These are phyloP conservation scores for Nicotiana sylvestris DNA, from an alignment of 257 asterid species.

Conservation along the genomic window DNA sequence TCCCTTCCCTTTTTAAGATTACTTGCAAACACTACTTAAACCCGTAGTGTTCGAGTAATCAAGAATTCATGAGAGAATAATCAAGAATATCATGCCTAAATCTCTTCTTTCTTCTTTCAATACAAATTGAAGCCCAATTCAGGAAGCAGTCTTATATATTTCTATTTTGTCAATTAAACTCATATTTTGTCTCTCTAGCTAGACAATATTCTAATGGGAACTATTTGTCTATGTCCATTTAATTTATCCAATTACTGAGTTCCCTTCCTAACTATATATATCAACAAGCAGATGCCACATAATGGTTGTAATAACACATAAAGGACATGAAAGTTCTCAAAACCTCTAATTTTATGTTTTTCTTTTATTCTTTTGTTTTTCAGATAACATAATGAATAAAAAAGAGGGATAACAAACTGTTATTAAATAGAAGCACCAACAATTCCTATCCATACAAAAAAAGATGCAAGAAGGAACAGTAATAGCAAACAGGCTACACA, in stretches of 20 bases:
- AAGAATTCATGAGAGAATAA: background rate
- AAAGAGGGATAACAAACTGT: background rate
- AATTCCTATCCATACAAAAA: background rate
- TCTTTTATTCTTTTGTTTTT: no score
- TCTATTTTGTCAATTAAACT: background rate
- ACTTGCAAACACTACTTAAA: background rate
- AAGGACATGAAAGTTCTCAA: slow-evolving; percentile 3
- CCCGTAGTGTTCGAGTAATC: background rate
- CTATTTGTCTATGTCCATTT: background rate
- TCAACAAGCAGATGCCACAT: background rate
- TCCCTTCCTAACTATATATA: background rate
- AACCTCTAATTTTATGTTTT: no score
- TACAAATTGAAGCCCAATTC: background rate
- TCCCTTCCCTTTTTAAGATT: background rate
- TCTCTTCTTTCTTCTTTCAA: background rate
- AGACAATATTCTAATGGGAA: background rate
- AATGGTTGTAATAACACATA: background rate
- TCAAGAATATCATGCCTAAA: background rate
- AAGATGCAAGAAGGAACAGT: background rate
- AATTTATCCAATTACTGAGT: background rate
- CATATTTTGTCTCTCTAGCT: background rate
- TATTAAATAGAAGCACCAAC: background rate
- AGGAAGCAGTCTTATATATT: background rate
- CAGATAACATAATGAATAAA: no score
- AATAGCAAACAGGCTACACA: background rate